Conservation (phyloP, 139 green algal genomes). For the Ettlia oleoabundans region DNA sequence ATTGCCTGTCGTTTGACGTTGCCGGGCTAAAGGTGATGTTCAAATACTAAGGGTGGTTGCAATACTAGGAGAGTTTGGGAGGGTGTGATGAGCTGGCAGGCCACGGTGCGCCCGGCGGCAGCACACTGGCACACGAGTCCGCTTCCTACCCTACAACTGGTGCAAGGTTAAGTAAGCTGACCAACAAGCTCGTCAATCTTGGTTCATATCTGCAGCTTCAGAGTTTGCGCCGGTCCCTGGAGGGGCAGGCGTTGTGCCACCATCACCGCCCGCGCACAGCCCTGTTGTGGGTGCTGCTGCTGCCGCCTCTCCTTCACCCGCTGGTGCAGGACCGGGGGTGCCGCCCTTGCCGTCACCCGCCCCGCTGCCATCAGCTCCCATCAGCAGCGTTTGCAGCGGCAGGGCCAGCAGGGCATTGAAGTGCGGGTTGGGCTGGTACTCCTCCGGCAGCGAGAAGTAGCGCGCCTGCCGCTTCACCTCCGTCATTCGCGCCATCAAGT, state of each 20-base stretch:
- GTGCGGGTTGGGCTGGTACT: slow-evolving; percentile 34
- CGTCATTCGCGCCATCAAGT: slow-evolving; percentile 33
- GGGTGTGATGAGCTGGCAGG: no score
- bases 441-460: slow-evolving; percentile 31
- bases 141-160: no score
- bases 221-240: background rate
- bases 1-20: no score
- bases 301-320: background rate
- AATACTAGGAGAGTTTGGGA: no score
- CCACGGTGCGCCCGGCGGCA: no score
- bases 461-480: slow-evolving; percentile 17
- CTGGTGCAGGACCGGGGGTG: background rate
- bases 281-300: background rate
- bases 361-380: background rate
- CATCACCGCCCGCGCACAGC: background rate
- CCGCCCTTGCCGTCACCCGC: background rate
- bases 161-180: no score
- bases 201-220: background rate
- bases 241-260: background rate
- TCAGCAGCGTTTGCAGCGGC: slow-evolving; percentile 3
- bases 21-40: no score
- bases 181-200: background rate
- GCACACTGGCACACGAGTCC: no score
- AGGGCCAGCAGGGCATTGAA: slow-evolving; percentile 16
- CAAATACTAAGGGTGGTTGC: no score